Base-by-base conservation (phyloP, 2,329 filamentous ascomycete genomes). In the Macrophomina pseudophaseolina region DNA sequence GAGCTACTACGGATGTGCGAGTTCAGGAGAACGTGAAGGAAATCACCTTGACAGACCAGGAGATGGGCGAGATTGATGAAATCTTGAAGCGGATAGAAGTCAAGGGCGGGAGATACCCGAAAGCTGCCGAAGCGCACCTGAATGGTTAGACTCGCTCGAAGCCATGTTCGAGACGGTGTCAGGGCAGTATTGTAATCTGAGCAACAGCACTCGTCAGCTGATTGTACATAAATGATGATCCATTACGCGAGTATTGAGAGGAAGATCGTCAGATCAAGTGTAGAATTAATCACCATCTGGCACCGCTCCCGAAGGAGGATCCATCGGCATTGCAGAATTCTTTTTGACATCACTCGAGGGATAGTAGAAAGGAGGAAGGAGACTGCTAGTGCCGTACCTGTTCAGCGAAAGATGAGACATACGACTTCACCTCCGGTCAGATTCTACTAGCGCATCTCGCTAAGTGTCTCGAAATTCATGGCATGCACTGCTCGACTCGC, bases 11-110 rank as follows among this genome's bases (percentile, higher is more conserved):
- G 4, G 79, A 78, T 9, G 82, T 79, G 44, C 81, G 88, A 28
- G 82, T 91, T 11, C 71, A 79, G n/a, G 89, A 91, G 80, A 91
- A 91, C 70, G 77, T 81, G 38, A 62, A 52, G 65, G 54, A 66
- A 16, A 77, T 83, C 23, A 75, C 79, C 42, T 73, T 86, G 46
- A 80, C 73, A 59, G 79, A 82, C n/a, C 76, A 78, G 38, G 82
- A 85, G 58, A 70, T 86, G 75, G 80, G 81, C 52, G 83, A 84
- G 71, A 80, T 88, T 63, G 81, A 84, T 48, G 78, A 79, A 18
- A 81, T 88, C 66, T 68, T 87, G 68, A 81, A 82, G 69, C 80
- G 79, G 64, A 75, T 83, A 46, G 73, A 79, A 53, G 72, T 83
- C 35, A 70, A 74, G 8, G 83, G 83, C 35, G 78, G 69, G 3